Conservation (phyloP, 768 basidiomycete genomes). For the Asterophora parasitica region DNA sequence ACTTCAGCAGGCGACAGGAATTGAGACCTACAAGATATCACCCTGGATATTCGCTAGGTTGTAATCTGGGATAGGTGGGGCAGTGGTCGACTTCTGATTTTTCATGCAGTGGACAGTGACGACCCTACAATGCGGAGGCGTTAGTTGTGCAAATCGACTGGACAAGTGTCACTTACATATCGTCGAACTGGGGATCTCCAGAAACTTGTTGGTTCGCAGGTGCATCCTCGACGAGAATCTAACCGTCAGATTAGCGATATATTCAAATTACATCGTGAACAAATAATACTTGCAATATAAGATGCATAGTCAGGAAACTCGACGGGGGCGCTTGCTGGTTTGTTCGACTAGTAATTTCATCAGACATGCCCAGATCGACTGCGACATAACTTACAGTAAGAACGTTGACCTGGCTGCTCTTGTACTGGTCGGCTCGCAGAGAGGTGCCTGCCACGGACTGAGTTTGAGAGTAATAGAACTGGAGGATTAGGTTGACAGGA, state of each 20-base stretch:
- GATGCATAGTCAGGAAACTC: constrained; percentile 16
- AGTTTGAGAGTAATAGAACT: constrained; percentile 8
- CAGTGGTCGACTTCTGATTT: neutral
- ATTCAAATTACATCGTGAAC: neutral
- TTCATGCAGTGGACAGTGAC: constrained; percentile 8
- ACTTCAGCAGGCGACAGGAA: neutral
- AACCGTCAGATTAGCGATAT: neutral
- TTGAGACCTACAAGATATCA: constrained; percentile 12
- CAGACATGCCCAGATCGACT: neutral
- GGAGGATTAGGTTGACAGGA: constrained; percentile 3
- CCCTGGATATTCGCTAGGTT: constrained; percentile 15
- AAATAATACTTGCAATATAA: constrained; percentile 6
- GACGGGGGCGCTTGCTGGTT: constrained; percentile 6
- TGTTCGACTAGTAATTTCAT: neutral
- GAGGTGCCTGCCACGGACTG: neutral
- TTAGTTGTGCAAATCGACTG: neutral
- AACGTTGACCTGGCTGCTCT: constrained; percentile 10
- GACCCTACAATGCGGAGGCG: neutral
- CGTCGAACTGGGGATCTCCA: constrained; percentile 9
- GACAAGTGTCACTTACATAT: constrained; percentile 10
- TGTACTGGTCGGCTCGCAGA: constrained; percentile 8
- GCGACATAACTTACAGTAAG: constrained; percentile 7
- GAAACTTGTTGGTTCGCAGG: neutral
- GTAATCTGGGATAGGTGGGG: constrained; percentile 2
- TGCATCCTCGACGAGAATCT: constrained; percentile 11